Base-by-base conservation (phyloP, 441 rosid genomes). In the Biscutella laevigata region DNA sequence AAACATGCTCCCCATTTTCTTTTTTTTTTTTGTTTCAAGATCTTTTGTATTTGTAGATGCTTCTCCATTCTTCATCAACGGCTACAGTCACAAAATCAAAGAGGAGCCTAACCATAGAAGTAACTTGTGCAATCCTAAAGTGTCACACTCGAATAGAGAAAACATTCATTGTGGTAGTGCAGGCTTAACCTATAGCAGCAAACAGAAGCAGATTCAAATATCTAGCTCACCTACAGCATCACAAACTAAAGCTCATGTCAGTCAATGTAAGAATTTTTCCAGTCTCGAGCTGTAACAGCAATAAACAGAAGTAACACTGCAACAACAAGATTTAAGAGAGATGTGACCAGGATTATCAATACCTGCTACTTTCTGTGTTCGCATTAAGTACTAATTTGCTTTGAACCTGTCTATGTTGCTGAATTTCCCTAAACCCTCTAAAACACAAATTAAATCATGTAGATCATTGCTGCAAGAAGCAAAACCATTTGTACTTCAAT, bases 131-230 rank as follows among this genome's bases (percentile, higher is more conserved):
- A n/a, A n/a, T n/a, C n/a, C n/a, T n/a, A n/a, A n/a, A n/a, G n/a
- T n/a, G n/a, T n/a, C n/a, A n/a, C n/a, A n/a, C n/a, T n/a, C n/a
- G n/a, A n/a, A n/a, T n/a, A n/a, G n/a, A n/a, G n/a, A n/a, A n/a
- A n/a, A n/a, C n/a, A n/a, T n/a, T n/a, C n/a, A n/a, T n/a, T n/a
- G n/a, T n/a, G n/a, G n/a, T n/a, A n/a, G n/a, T n/a, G n/a, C n/a
- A n/a, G n/a, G n/a, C n/a, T 34, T 32, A 33, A 52, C 35, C 30
- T 52, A 34, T 7, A 42, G 13, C 33, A 44, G n/a, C 24, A 43
- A 26, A 53, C 26, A 35, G 25, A 62, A 36, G 5, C 53, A 35
- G 41, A 62, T 21, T 53, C 48, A 53, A 43, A 24, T 43, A 24
- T 25, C 35, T 25, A 33, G 33, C 51, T 32, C 52, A 54, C 8